A percentile compares a stretch with the other conserved stretches of the same genome.
These are phyloP conservation scores for Phytophthora nicotianae DNA, from an alignment of 352 stramenopile species.

Conservation along the genomic window DNA sequence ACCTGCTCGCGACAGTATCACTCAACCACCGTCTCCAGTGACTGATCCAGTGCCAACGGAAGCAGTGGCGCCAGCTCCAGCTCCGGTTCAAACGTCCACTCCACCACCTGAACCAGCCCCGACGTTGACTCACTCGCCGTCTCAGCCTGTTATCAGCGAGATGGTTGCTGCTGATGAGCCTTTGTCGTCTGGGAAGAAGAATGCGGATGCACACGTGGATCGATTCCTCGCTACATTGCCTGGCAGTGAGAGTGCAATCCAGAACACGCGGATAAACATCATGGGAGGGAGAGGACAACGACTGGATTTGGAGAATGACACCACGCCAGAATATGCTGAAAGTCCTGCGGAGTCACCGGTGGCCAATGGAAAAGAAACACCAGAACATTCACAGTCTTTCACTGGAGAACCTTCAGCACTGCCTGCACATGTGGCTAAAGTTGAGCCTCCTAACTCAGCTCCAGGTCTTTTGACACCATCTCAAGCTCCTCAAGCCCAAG, in stretches of 20 bases:
- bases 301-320: slow-evolving; percentile 77
- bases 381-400: slow-evolving; percentile 37
- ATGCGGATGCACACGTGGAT: slow-evolving; percentile 59
- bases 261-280: slow-evolving; percentile 90
- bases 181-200: slow-evolving; percentile 52
- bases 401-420: slow-evolving; percentile 20
- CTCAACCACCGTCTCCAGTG: slow-evolving; percentile 16
- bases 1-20: slow-evolving; percentile 27
- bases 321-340: slow-evolving; percentile 42
- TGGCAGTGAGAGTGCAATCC: slow-evolving; percentile 91
- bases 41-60: slow-evolving; percentile 2
- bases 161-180: slow-evolving; percentile 51
- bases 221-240: slow-evolving; percentile 85
- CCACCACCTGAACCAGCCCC: slow-evolving; percentile 7
- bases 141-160: slow-evolving; percentile 38
- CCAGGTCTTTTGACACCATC: slow-evolving; percentile 41
- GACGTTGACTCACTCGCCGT: slow-evolving; percentile 15
- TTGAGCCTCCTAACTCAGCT: slow-evolving; percentile 33
- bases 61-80: neutral
- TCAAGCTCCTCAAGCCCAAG: slow-evolving; percentile 23
- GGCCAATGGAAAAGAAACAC: slow-evolving; percentile 27
- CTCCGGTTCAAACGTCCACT: slow-evolving; percentile 1
- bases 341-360: slow-evolving; percentile 26
- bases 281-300: slow-evolving; percentile 91
- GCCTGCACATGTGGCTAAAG: slow-evolving; percentile 5